Base-by-base conservation (phyloP, 2,329 filamentous ascomycete species). In the Cladosporium colombiae region DNA sequence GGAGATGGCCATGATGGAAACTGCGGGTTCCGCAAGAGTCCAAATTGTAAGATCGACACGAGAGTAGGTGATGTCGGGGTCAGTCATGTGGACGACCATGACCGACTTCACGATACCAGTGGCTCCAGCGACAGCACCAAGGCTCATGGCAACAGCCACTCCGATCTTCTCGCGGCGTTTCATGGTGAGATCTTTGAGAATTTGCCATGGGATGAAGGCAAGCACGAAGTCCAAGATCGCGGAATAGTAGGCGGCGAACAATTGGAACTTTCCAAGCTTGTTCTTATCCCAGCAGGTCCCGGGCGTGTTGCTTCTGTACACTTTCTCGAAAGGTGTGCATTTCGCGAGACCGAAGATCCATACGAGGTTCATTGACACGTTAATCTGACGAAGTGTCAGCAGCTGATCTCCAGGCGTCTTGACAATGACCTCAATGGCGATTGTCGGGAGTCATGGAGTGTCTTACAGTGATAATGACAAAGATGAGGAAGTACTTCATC, bases 401-500 rank as follows among this genome's bases (percentile, higher is more conserved):
- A 46, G n/a, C 10, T 46, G 40, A 10, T 46, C 40, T 46, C 8
- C 8, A 13, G 6, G 6, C 4, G 27, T 29, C 27, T 29, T 29
- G 37, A 44, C 7, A n/a, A 44, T 44, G 2, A 21, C 21, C 27
- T 29, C 27, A 29, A 29, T 2, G 7, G 40, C 4, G 10, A 5
- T 7, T 46, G n/a, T n/a, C 1, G 13, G 2, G 13, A 21, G n/a
- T 21, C 10, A 7, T 6, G 16, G 27, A n/a, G 27, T 44, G 21
- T 50, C 52, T 64, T 44, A 64, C 35, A 1, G 64, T 65, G 18
- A 65, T 65, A 25, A 65, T 65, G 56, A 65, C 49, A 27, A 65
- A 65, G 27, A 58, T 53, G 23, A 65, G 64, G 8, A 55, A 46
- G n/a, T 49, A 55, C 21, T 62, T 60, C 44, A 65, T 55, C 56